These are phyloP conservation scores for Raffaelea arxii DNA, from an alignment of 2,329 filamentous ascomycete species.

Conservation along the genomic window DNA sequence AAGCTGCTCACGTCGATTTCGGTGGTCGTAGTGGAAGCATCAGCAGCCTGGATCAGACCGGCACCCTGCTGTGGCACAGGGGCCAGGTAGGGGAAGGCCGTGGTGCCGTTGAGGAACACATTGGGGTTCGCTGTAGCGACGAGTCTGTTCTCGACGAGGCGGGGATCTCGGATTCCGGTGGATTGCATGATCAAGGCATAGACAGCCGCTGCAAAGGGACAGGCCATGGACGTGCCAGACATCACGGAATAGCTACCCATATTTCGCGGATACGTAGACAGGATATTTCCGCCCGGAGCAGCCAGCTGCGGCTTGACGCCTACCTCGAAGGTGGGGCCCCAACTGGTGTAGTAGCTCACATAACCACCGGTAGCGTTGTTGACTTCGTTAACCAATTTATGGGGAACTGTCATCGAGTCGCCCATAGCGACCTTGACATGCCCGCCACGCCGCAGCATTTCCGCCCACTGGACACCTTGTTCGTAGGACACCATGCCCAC, in stretches of 20 bases:
- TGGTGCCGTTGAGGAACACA: slow-evolving; percentile 34
- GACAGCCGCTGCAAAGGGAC: slow-evolving; percentile 34
- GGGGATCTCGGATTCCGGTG: slow-evolving; percentile 32
- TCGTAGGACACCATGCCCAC: slow-evolving; percentile 31
- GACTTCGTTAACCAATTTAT: slow-evolving; percentile 21
- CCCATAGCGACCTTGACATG: slow-evolving; percentile 34
- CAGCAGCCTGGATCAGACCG: slow-evolving; percentile 50
- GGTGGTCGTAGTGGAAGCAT: slow-evolving; percentile 44
- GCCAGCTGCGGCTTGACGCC: slow-evolving; percentile 38
- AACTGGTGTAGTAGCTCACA: slow-evolving; percentile 27
- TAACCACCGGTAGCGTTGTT: slow-evolving; percentile 37
- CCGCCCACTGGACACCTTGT: slow-evolving; percentile 34
- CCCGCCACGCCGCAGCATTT: slow-evolving; percentile 30
- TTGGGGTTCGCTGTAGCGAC: slow-evolving; percentile 39
- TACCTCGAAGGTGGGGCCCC: slow-evolving; percentile 37
- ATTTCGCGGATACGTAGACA: slow-evolving; percentile 38
- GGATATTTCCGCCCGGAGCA: slow-evolving; percentile 37
- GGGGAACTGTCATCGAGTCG: slow-evolving; percentile 25
- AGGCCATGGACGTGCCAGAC: slow-evolving; percentile 45
- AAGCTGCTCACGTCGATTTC: slow-evolving; percentile 46
- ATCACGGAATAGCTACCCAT: slow-evolving; percentile 35
- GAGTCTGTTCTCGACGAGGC: slow-evolving; percentile 30
- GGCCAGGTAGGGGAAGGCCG: slow-evolving; percentile 30
- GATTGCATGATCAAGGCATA: slow-evolving; percentile 43
- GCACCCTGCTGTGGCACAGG: slow-evolving; percentile 52